phyloP scores from a whole-genome alignment of 495 filamentous ascomycete species.

The Hypoxylon cercidicola region DNA sequence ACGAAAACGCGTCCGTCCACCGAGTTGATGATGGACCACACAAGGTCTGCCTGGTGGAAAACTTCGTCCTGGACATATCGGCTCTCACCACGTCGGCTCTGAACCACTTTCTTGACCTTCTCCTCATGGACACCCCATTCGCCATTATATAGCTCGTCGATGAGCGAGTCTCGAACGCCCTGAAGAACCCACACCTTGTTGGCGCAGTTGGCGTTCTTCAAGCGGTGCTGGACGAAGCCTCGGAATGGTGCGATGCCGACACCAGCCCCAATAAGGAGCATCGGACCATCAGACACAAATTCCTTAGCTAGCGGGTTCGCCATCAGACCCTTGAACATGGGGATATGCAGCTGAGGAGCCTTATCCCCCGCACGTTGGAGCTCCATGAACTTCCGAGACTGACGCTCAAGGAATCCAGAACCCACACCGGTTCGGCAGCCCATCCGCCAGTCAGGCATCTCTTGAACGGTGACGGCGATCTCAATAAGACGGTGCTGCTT shows the following conservation, averaged over 20 bases:
- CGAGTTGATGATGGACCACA: slow-evolving; percentile 95
- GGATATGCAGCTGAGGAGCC: slow-evolving; percentile 73
- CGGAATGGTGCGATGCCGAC: slow-evolving; percentile 97
- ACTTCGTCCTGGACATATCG: slow-evolving; percentile 92
- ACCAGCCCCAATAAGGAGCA: slow-evolving; percentile 96
- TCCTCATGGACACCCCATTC: slow-evolving; percentile 96
- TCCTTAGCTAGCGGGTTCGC: slow-evolving; percentile 91
- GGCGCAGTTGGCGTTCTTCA: slow-evolving; percentile 95
- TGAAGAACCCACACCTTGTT: slow-evolving; percentile 99
- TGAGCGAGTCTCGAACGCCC: slow-evolving; percentile 88
- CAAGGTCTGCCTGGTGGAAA: slow-evolving; percentile 85
- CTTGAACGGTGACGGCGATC: slow-evolving; percentile 93
- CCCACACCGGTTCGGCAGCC: slow-evolving; percentile 75
- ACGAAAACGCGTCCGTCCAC: slow-evolving; percentile 95
- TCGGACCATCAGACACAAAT: slow-evolving; percentile 91
- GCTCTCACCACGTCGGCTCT: slow-evolving; percentile 80
- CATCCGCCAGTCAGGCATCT: slow-evolving; percentile 80
- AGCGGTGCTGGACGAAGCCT: slow-evolving; percentile 93
- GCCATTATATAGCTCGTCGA: slow-evolving; percentile 95
- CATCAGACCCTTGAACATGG: slow-evolving; percentile 99
- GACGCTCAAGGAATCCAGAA: slow-evolving; percentile 85
- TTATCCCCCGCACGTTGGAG: slow-evolving; percentile 67
- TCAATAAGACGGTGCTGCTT: slow-evolving; percentile 87
- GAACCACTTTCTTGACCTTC: slow-evolving; percentile 92
- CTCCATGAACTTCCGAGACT: slow-evolving; percentile 74